Base-by-base conservation (phyloP, 495 filamentous ascomycete species). In the Trichocladium antarcticum region DNA sequence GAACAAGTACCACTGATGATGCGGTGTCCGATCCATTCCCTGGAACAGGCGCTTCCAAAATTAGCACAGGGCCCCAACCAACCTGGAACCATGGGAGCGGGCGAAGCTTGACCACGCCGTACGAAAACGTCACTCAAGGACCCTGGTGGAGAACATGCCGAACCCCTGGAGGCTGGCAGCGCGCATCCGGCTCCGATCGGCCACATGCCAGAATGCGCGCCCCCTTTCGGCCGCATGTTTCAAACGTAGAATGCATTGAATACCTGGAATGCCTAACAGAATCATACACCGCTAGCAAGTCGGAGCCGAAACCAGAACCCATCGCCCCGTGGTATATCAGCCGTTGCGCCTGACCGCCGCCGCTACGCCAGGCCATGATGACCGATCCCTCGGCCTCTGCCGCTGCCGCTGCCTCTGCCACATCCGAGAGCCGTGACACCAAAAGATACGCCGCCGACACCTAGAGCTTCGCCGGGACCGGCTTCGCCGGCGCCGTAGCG, bases 401-500 rank as follows among this genome's bases (percentile, higher is more conserved):
- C n/a, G n/a, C n/a, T n/a, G n/a, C n/a, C n/a, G n/a, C n/a, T n/a
- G n/a, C n/a, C n/a, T n/a, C n/a, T n/a, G n/a, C n/a, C n/a, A n/a
- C n/a, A n/a, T n/a, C n/a, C n/a, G n/a, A n/a, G 24, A 27, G 8
- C 24, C 24, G 24, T 27, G 24, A 27, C 3, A 27, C 31, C 31
- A 4, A 10, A 11, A 32, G 7, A 32, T 10, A 32, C 5, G 9
- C 31, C 36, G 17, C n/a, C 14, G 36, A 4, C 36, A 6, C 36
- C 10, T 57, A 74, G 16, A 74, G 56, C 52, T 68, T 73, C 3
- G 71, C 61, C 50, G 64, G 63, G 16, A 64, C 41, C 16, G 81
- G 59, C 60, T 84, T 82, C 17, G 68, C 63, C 4, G 74, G 60
- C 28, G 85, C 87, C 46, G 81, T 93, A 3, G 90, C 92, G 59